phyloP scores from a whole-genome alignment of 441 rosid genomes.

The Metrosideros polymorpha region DNA sequence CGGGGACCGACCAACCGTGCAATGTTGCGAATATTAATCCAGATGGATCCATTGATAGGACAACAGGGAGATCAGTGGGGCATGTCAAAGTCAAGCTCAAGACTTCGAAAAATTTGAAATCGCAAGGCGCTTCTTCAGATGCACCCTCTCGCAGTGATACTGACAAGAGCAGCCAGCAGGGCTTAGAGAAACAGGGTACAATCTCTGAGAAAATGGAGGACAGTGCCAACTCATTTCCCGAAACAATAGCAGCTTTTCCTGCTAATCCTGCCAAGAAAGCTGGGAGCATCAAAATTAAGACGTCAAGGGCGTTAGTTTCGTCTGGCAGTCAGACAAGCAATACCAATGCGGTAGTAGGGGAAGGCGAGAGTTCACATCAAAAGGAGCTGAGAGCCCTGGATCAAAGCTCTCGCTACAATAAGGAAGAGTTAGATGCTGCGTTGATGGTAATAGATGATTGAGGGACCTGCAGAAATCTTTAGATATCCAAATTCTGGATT shows the following conservation, averaged over 20 bases:
- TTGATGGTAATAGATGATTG: slow-evolving; percentile 27
- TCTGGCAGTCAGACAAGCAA: slow-evolving; percentile 26
- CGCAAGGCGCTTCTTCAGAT: slow-evolving; percentile 19
- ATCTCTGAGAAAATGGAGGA: slow-evolving; percentile 49
- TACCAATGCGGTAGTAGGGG: slow-evolving; percentile 9
- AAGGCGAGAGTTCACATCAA: slow-evolving; percentile 23
- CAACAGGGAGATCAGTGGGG: slow-evolving; percentile 34
- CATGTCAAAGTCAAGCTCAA: slow-evolving; percentile 83
- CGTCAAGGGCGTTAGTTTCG: slow-evolving; percentile 34
- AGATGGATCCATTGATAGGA: slow-evolving; percentile 46
- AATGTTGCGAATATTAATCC: slow-evolving; percentile 40
- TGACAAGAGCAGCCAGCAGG: slow-evolving; percentile 54
- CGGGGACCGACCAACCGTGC: slow-evolving; percentile 55
- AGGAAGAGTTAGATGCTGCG: slow-evolving; percentile 71
- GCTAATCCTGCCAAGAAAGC: slow-evolving; percentile 51
- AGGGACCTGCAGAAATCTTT: not conserved
- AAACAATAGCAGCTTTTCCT: slow-evolving; percentile 28
- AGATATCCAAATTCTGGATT: not conserved
- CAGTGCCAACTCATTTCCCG: slow-evolving; percentile 42
- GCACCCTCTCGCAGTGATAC: slow-evolving; percentile 36
- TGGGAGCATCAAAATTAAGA: slow-evolving; percentile 77
- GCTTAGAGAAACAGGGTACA: slow-evolving; percentile 31
- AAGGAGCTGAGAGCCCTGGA: slow-evolving; percentile 32
- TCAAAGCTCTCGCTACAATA: slow-evolving; percentile 30
- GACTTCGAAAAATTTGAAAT: slow-evolving; percentile 49